Evolutionary conservation across 345 rosid species (phyloP).

Genomic region (Gossypium australe): DNA sequence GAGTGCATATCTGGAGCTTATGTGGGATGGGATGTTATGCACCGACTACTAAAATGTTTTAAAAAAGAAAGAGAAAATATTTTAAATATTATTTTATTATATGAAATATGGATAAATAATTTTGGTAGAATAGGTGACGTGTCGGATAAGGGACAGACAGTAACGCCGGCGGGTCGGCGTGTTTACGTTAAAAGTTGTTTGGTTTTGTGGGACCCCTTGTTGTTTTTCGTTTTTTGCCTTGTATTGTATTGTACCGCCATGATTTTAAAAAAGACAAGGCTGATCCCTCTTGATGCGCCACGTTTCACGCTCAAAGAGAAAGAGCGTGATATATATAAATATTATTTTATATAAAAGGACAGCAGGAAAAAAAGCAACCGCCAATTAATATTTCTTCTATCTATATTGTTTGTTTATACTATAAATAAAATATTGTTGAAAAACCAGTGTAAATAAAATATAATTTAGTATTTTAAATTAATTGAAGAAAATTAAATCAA

Average conservation of each 20-base stretch:
- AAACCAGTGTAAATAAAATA: no score
- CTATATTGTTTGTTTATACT: no score
- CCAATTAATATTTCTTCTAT: no score
- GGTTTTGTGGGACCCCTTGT: slow-evolving; percentile 11
- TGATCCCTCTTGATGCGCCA: slow-evolving; percentile 23
- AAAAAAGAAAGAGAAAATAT: background rate
- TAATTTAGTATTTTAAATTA: no score
- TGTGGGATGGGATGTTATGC: background rate
- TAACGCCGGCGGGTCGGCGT: slow-evolving; percentile 28
- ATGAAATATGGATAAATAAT: background rate
- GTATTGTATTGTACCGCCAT: background rate
- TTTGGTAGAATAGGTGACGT: slow-evolving; percentile 18
- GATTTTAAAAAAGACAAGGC: background rate
- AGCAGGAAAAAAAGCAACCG: no score
- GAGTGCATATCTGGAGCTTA: background rate
- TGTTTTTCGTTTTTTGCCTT: background rate
- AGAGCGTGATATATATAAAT: background rate
- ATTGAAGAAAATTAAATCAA: no score
- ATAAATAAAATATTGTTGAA: no score
- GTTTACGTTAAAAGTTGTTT: slow-evolving; percentile 16
- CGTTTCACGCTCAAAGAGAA: slow-evolving; percentile 11
- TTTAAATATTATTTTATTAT: no score
- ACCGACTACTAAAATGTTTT: no score
- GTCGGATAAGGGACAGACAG: slow-evolving; percentile 30
- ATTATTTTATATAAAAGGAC: background rate